phyloP scores from a whole-genome alignment of 2,329 filamentous ascomycete genomes.

The Epichloe hybrida region DNA sequence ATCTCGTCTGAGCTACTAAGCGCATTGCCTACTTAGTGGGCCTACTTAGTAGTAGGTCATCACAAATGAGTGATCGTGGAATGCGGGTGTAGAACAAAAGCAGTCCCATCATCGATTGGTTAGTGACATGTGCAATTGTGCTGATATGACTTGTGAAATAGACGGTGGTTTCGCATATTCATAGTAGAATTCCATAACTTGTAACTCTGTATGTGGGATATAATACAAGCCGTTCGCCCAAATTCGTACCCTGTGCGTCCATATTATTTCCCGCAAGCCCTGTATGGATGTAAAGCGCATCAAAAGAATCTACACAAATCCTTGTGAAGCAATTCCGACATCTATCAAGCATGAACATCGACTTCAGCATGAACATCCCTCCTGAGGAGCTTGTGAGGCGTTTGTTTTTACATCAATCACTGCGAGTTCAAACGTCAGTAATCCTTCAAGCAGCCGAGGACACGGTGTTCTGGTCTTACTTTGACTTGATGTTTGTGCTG shows the following conservation, averaged over 20 bases:
- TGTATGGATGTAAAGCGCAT: neutral
- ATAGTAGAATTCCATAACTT: neutral
- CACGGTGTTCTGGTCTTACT: constrained; percentile 41
- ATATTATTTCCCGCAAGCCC: neutral
- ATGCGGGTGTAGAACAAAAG: neutral
- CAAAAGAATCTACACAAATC: neutral
- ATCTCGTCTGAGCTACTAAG: too few species aligned
- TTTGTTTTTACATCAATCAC: constrained; percentile 92
- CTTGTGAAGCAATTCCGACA: neutral
- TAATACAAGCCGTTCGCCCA: neutral
- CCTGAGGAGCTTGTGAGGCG: constrained; percentile 53
- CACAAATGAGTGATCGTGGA: neutral
- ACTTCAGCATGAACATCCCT: constrained; percentile 44
- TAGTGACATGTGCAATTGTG: neutral
- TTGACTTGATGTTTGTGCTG: constrained; percentile 58
- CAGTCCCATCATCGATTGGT: neutral
- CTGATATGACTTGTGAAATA: neutral
- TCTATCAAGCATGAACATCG: neutral
- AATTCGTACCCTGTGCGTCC: neutral
- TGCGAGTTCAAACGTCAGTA: constrained; percentile 24
- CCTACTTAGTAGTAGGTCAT: neutral
- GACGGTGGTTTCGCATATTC: neutral
- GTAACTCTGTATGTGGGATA: neutral
- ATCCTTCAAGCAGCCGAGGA: neutral
- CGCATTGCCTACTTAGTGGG: too few species aligned